Evolutionary conservation across 148 eudicot species (phyloP).

Genomic region (Rhododendron griersonianum): DNA sequence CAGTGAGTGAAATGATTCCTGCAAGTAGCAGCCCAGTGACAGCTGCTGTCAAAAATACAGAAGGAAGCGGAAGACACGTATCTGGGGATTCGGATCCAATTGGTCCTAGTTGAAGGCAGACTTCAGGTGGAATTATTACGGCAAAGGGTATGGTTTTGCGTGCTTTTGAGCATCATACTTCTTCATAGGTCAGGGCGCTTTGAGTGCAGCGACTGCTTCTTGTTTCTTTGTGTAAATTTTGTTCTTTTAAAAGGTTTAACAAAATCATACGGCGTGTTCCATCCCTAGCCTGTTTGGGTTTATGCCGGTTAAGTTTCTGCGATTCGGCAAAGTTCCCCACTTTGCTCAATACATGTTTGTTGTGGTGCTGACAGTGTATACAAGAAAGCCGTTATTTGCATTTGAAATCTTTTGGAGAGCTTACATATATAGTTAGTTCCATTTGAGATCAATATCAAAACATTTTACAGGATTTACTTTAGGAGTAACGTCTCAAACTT

Average conservation of each 20-base stretch:
- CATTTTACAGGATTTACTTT: too few species aligned
- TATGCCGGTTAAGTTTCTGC: neutral
- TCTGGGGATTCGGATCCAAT: neutral
- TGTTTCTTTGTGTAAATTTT: neutral
- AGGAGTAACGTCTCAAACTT: too few species aligned
- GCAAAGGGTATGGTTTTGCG: neutral
- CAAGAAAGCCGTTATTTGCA: neutral
- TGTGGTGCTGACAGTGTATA: neutral
- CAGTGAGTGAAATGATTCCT: conserved; percentile 21
- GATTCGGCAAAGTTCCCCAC: neutral
- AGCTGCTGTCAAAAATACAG: conserved; percentile 20
- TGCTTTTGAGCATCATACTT: neutral
- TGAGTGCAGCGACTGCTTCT: neutral
- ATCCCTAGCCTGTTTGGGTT: neutral
- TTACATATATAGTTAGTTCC: too few species aligned
- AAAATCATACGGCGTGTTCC: neutral
- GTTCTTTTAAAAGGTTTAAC: neutral
- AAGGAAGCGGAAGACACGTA: conserved; percentile 15
- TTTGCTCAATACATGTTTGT: neutral
- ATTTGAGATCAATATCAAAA: too few species aligned
- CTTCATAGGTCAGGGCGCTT: too few species aligned
- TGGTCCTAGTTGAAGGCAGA: neutral
- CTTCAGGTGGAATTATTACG: neutral
- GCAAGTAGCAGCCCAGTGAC: conserved; percentile 20
- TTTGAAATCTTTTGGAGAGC: too few species aligned